phyloP scores from a whole-genome alignment of 2,329 filamentous ascomycete species.

The Cladosporium sp. region DNA sequence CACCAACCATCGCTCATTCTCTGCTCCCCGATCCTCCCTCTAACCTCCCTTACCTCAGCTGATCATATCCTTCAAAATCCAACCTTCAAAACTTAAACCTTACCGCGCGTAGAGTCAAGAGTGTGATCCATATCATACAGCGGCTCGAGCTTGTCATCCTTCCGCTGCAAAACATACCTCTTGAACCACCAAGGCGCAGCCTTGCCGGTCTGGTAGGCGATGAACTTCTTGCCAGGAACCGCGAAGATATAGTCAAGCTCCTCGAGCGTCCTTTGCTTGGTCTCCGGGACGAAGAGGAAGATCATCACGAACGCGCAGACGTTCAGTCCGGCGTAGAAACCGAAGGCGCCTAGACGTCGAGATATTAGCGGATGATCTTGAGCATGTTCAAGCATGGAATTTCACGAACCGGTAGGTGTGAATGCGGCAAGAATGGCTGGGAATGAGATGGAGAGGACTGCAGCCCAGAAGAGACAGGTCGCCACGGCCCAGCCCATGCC shows the following conservation, averaged over 20 bases:
- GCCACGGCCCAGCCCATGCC: constrained; percentile 29
- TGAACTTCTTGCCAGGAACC: constrained; percentile 40
- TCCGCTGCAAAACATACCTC: constrained; percentile 16
- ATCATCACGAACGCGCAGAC: constrained; percentile 49
- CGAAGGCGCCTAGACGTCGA: constrained; percentile 41
- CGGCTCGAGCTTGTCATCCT: constrained; percentile 18
- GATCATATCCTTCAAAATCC: not conserved
- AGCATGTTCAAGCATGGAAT: constrained; percentile 41
- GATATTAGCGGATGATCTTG: too few species aligned
- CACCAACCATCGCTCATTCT: too few species aligned
- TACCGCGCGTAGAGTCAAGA: not conserved
- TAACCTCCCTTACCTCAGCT: too few species aligned
- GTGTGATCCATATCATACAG: constrained; percentile 15
- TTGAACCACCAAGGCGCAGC: constrained; percentile 43
- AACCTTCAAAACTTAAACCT: not conserved
- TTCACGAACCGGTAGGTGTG: constrained; percentile 40
- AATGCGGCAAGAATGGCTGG: constrained; percentile 46
- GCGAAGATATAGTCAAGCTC: constrained; percentile 49
- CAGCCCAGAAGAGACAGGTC: constrained; percentile 45
- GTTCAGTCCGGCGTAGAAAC: constrained; percentile 53
- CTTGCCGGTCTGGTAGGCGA: constrained; percentile 31
- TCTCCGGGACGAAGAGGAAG: constrained; percentile 49
- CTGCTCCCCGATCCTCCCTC: too few species aligned
- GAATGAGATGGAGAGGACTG: constrained; percentile 47
- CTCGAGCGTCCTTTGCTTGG: constrained; percentile 45